Percentiles rank a stretch among this genome's conserved stretches.
phyloP scores from a whole-genome alignment of 129 eudicot species.

The Cynara cardunculus region DNA sequence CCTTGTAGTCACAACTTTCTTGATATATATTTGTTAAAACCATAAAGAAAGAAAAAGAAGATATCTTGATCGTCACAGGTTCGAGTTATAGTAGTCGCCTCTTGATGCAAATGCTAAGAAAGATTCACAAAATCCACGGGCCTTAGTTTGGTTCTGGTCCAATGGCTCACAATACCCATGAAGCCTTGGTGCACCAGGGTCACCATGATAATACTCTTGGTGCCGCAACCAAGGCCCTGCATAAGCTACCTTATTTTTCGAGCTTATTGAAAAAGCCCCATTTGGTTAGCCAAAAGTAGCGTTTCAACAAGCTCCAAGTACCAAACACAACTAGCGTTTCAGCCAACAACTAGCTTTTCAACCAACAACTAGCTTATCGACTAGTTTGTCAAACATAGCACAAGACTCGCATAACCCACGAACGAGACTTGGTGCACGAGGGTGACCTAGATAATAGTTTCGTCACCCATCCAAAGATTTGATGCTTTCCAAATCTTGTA shows the following conservation, averaged over 20 bases:
- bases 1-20: slow-evolving; percentile 11
- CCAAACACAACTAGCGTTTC: neutral
- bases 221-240: neutral
- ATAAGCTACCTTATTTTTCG: neutral
- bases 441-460: slow-evolving; percentile 1
- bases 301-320: neutral
- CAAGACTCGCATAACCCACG: neutral
- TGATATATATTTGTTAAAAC: neutral
- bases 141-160: neutral
- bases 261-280: neutral
- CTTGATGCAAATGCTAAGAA: neutral
- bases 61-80: neutral
- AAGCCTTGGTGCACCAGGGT: neutral
- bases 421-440: slow-evolving; percentile 3
- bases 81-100: neutral
- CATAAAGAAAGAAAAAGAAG: neutral
- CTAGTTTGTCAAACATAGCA: neutral
- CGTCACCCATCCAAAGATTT: slow-evolving; percentile 14
- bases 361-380: neutral
- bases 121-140: neutral
- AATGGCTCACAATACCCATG: neutral
- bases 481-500: slow-evolving; percentile 18
- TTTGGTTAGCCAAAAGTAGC: neutral
- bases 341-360: neutral
- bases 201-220: neutral